Evolutionary conservation across 192 early-diverging fungal genomes (phyloP), one percentile per base, ranked within the genome.

Genomic region (Coemansia sp.): DNA sequence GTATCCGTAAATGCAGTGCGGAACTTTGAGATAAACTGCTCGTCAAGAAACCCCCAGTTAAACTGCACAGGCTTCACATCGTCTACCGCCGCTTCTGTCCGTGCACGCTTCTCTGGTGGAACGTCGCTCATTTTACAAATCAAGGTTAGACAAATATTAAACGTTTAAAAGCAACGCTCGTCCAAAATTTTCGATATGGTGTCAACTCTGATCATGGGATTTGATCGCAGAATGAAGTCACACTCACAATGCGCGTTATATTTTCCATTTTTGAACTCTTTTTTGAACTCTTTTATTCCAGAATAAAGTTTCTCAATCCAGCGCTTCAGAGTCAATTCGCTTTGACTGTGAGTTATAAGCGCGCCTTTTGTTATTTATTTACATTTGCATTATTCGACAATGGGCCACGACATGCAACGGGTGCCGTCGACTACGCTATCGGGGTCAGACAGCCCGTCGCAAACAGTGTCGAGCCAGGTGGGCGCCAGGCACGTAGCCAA

Each of bases 361-460:
- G 42, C 42, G 2, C 15, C 42, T 17, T 17, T 12, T 46, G n/a
- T 46, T 46, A 46, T 46, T 46, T 17, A 46, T 46, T 42, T 42
- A 26, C 26, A 26, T 26, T 34, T 34, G 31, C 31, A 34, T 34
- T 34, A 9, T 48, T 49, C 10, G n/a, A 20, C 4, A 36, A 57
- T 57, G 56, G 37, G 56, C 20, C 56, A 17, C 47, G 44, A 69
- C 5, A 60, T 72, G 59, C 75, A 78, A 62, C 75, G 75, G 9
- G 75, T 78, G 47, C 71, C 75, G 4, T 72, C 66, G 15, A 67
- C 54, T 25, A 6, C 57, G 48, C 54, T 46, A 14, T 53, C 54
- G 17, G 55, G 53, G 17, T 51, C 67, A 25, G 67, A 75, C 26
- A 62, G 59, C 22, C 59, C 69, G 8, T 55, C 46, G 14, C 48